Conservation (phyloP, 2,329 filamentous ascomycete species). For the Hypoxylon sp. region DNA sequence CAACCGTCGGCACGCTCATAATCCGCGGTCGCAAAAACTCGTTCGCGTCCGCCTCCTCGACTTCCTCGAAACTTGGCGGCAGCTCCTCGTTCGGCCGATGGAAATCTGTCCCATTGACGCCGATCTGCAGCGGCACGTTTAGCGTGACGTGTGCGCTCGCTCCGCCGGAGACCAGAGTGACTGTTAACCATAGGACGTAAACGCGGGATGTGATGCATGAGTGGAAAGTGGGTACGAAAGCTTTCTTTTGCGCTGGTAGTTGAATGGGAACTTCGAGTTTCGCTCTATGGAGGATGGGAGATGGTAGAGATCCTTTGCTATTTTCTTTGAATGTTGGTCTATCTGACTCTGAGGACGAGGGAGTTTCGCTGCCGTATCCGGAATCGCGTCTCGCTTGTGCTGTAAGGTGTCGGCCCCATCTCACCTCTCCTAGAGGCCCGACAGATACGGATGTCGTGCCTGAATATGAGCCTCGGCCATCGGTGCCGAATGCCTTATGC, state of each 20-base stretch:
- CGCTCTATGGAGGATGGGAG: constrained; percentile 59
- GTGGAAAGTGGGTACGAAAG: constrained; percentile 71
- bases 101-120: constrained; percentile 55
- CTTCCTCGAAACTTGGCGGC: constrained; percentile 49
- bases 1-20: constrained; percentile 55
- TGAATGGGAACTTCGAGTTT: constrained; percentile 64
- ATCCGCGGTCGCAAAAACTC: constrained; percentile 61
- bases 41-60: constrained; percentile 62
- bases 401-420: constrained; percentile 61
- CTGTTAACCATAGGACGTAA: constrained; percentile 66
- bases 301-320: constrained; percentile 39
- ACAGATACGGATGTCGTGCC: constrained; percentile 61
- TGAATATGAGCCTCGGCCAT: constrained; percentile 64
- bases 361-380: constrained; percentile 65
- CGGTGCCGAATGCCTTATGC: constrained; percentile 56
- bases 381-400: constrained; percentile 64
- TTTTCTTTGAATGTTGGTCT: constrained; percentile 29
- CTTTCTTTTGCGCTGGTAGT: constrained; percentile 63
- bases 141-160: constrained; percentile 62
- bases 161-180: constrained; percentile 60
- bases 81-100: constrained; percentile 42
- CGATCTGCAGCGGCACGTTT: constrained; percentile 67
- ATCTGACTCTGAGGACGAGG: constrained; percentile 57
- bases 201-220: constrained; percentile 70
- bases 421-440: constrained; percentile 54